Conservation (phyloP, 306 rosid genomes). For the Castanea mollissima region DNA sequence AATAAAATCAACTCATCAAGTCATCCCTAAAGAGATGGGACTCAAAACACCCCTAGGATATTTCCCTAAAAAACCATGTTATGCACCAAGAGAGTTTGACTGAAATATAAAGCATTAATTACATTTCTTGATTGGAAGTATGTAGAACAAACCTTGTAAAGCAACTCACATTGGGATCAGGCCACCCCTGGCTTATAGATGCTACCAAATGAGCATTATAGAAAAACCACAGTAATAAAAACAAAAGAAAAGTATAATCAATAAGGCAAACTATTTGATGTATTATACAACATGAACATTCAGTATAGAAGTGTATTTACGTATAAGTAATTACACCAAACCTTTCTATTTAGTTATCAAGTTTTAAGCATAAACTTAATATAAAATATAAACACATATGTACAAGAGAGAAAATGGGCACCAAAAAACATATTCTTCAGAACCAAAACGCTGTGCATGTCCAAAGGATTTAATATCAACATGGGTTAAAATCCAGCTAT, state of each 20-base stretch:
- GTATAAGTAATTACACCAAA: neutral
- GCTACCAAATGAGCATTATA: too few species aligned
- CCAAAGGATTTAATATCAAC: conserved; percentile 16
- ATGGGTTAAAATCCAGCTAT: neutral
- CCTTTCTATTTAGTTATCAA: neutral
- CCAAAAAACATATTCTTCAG: neutral
- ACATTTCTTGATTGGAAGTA: too few species aligned
- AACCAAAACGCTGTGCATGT: conserved; percentile 25
- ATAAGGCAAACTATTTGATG: neutral
- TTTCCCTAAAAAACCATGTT: too few species aligned
- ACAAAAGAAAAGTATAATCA: neutral
- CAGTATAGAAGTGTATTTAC: neutral
- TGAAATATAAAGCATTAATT: too few species aligned
- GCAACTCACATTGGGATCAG: neutral
- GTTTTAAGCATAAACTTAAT: neutral
- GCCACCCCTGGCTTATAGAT: too few species aligned
- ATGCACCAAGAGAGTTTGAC: too few species aligned
- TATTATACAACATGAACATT: neutral
- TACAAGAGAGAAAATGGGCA: conserved; percentile 22
- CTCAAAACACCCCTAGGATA: too few species aligned
- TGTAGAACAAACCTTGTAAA: neutral
- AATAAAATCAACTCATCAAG: too few species aligned
- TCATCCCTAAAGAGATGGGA: too few species aligned
- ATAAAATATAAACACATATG: conserved; percentile 14
- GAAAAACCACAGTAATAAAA: too few species aligned